Evolutionary conservation across 257 asterid genomes (phyloP).

Genomic region (Solanum clarkiae): DNA sequence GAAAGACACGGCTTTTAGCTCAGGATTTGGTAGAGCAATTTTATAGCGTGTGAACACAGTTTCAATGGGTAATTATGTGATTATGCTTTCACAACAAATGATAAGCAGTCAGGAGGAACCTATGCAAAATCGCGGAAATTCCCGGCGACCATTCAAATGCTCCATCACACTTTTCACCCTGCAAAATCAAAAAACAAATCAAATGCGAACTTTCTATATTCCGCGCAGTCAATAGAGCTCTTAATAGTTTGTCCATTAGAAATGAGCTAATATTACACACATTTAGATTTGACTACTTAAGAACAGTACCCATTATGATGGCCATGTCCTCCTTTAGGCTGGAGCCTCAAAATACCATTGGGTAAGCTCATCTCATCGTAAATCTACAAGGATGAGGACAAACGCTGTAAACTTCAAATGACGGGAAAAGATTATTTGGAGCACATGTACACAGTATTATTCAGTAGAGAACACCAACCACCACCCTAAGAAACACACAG

Average conservation of each 20-base stretch:
- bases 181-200: constrained; percentile 6
- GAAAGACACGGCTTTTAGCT: not conserved
- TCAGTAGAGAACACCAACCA: not conserved
- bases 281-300: not conserved
- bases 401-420: not conserved
- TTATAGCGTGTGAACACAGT: not conserved
- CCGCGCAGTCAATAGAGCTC: not conserved
- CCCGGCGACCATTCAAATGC: constrained; percentile 79
- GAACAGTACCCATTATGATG: constrained; percentile 84
- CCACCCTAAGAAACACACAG: not conserved
- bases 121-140: constrained; percentile 86
- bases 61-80: not conserved
- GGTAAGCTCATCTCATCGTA: constrained; percentile 96
- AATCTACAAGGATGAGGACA: constrained; percentile 29
- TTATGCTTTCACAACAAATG: not conserved
- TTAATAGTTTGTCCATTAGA: not conserved
- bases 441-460: not conserved
- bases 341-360: constrained; percentile 86
- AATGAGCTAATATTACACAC: not conserved
- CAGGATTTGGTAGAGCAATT: not conserved
- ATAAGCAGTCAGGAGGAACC: constrained; percentile 24
- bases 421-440: not conserved
- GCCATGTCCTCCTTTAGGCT: constrained; percentile 96
- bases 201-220: not conserved
- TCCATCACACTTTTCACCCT: constrained; percentile 89